Base-by-base conservation (phyloP, 192 early-diverging fungal genomes). In the Coemansia sp. region DNA sequence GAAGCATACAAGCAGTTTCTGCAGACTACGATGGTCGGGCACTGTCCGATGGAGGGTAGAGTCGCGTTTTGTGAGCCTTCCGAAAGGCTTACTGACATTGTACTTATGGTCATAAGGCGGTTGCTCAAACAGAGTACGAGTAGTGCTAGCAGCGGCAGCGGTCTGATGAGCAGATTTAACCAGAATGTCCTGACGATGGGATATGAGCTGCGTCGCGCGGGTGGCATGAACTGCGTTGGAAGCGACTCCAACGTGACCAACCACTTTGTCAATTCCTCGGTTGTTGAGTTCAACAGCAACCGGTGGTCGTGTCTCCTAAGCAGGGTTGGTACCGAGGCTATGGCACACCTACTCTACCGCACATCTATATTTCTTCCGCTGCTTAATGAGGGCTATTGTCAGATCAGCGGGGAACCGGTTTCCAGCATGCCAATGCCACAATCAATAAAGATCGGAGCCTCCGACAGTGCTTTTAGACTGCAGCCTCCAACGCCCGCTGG, bases 311-410 rank as follows among this genome's bases (percentile, higher is more conserved):
- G 51, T 52, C 64, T 82, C 30, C 70, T 76, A 5, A 62, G 57
- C 30, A 24, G 74, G 24, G 59, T 63, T 14, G 79, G 79, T 19
- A 70, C 74, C 3, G 56, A 51, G 33, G 74, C 79, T 23, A 69
- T 82, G 67, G 42, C 64, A 25, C 56, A 63, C 6, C 5, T 82
- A 70, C 65, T 82, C 6, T 46, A 42, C 10, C 32, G 66, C n/a
- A 67, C 74, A 20, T 67, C 74, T 1, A 51, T 82, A 32, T 82
- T 82, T 62, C 27, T 82, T 30, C 71, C 64, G 24, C 60, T 82
- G 27, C 59, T 42, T 17, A 82, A 68, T 50, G 24, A 56, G 27
- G 63, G 63, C 53, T 82, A 54, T 54, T 56, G 63, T 17, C 79
- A 82, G 64, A 64, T 82, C 66, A 67, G 70, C 56, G 79, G 79